phyloP scores from a whole-genome alignment of 768 basidiomycete species.

The Mycena latifolia region DNA sequence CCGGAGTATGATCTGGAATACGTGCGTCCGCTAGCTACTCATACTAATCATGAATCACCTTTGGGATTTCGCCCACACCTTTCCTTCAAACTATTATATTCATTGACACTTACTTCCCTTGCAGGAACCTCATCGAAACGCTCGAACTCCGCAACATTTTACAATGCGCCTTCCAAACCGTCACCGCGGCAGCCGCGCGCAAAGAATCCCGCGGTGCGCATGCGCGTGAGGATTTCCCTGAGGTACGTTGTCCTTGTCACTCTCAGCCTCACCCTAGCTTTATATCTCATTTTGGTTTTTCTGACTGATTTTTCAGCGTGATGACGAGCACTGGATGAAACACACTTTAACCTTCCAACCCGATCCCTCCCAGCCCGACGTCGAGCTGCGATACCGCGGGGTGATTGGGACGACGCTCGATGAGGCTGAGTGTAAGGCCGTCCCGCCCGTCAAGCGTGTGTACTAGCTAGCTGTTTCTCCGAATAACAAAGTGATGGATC shows the following conservation, averaged over 20 bases:
- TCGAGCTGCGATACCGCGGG: conserved; percentile 88
- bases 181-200: conserved; percentile 91
- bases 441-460: conserved; percentile 97
- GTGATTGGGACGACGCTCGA: conserved; percentile 92
- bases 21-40: no score
- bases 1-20: conserved; percentile 99
- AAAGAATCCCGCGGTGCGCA: conserved; percentile 99
- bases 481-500: no score
- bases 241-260: conserved; percentile 61
- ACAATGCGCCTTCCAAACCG: conserved; percentile 96
- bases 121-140: conserved; percentile 95
- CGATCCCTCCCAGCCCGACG: conserved; percentile 80
- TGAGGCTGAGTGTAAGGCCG: conserved; percentile 95
- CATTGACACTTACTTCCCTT: no score
- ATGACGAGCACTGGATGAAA: conserved; percentile 95
- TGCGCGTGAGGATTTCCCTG: conserved; percentile 97
- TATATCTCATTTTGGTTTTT: neutral
- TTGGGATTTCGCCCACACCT: no score
- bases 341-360: conserved; percentile 94
- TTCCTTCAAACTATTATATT: neutral
- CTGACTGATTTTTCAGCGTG: conserved; percentile 70
- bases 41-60: no score
- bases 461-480: conserved; percentile 69
- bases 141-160: conserved; percentile 96
- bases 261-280: no score